Conservation (phyloP, 2,329 filamentous ascomycete genomes). For the Calonectria crousiana region DNA sequence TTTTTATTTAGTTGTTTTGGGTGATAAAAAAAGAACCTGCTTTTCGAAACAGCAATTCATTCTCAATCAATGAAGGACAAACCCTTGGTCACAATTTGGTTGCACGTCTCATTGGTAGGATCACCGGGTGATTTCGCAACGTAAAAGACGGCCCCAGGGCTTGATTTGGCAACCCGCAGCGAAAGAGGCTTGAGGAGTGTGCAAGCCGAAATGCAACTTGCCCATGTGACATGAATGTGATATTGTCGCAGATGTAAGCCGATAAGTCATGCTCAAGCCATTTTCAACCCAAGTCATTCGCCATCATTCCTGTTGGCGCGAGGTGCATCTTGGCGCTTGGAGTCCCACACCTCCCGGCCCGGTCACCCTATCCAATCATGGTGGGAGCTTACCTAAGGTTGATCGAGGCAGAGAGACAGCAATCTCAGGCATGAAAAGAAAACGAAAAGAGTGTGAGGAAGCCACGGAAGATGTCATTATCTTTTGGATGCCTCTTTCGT, state of each 20-base stretch:
- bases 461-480: background rate
- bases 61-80: background rate
- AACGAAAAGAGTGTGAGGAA: background rate
- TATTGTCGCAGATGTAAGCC: background rate
- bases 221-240: background rate
- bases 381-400: background rate
- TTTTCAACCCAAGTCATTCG: background rate
- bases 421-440: background rate
- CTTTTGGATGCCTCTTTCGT: background rate
- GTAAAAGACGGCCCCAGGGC: background rate
- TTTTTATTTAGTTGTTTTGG: background rate
- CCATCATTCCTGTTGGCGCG: background rate
- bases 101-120: background rate
- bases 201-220: background rate
- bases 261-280: background rate
- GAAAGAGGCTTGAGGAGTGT: background rate
- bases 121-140: background rate
- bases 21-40: background rate
- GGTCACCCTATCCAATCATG: background rate
- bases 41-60: background rate
- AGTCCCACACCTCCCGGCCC: background rate
- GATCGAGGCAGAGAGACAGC: background rate
- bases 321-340: background rate
- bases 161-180: background rate
- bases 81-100: background rate